Conservation (phyloP, 169 alveolate species). For the Plasmodium falciparum region DNA sequence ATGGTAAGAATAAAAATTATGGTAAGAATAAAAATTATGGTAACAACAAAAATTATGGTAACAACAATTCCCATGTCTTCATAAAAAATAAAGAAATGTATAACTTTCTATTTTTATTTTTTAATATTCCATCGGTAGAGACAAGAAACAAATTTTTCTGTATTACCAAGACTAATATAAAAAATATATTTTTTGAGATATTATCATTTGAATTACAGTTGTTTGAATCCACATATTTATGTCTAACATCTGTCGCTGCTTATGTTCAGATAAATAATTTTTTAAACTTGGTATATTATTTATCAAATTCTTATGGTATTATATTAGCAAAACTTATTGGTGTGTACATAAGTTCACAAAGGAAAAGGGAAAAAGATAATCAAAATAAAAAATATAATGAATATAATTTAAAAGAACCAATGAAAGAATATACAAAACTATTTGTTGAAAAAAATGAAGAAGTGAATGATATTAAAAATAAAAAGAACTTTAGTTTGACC, state of each 20-base stretch:
- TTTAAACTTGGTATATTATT: conserved; percentile 13
- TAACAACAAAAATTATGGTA: neutral
- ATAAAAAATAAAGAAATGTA: neutral
- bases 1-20: neutral
- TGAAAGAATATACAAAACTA: too few relatives aligned
- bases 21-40: neutral
- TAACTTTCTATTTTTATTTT: conserved; percentile 12
- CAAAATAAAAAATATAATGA: too few relatives aligned
- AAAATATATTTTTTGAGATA: conserved; percentile 38
- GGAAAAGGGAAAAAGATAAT: neutral
- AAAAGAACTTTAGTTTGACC: neutral
- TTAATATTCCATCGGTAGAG: conserved; percentile 14
- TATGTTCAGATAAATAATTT: conserved; percentile 24
- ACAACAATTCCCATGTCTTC: neutral
- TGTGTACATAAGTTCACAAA: conserved; percentile 13
- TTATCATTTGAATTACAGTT: conserved; percentile 36
- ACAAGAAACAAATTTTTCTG: neutral
- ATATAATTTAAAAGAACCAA: too few relatives aligned
- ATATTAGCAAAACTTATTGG: conserved; percentile 12
- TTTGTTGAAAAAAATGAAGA: too few relatives aligned
- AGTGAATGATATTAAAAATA: too few relatives aligned
- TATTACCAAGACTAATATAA: conserved; percentile 18
- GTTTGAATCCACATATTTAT: conserved; percentile 40
- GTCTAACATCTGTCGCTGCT: conserved; percentile 23
- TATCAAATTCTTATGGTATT: conserved; percentile 49